phyloP scores from a whole-genome alignment of 2,329 filamentous ascomycete genomes.

The Coniochaeta sp. region DNA sequence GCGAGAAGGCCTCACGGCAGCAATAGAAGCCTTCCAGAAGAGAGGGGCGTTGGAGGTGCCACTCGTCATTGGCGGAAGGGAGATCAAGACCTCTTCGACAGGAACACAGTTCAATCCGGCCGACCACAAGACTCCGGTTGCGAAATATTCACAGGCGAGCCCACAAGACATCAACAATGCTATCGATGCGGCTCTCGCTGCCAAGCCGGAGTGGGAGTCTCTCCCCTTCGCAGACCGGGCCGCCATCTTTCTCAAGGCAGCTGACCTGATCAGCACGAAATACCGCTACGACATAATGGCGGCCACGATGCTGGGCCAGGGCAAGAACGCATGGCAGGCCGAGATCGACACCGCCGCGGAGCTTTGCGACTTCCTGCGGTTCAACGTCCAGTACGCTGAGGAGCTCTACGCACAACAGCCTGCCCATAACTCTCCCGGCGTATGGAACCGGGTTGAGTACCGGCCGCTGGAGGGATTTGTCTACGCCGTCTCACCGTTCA shows the following conservation, averaged over 20 bases:
- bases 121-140: conserved; percentile 67
- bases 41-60: conserved; percentile 70
- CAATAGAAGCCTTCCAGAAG: conserved; percentile 62
- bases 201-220: conserved; percentile 77
- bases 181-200: conserved; percentile 78
- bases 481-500: conserved; percentile 90
- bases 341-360: conserved; percentile 96
- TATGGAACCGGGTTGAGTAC: conserved; percentile 91
- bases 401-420: conserved; percentile 87
- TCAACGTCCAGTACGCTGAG: conserved; percentile 90
- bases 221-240: conserved; percentile 87
- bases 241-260: conserved; percentile 91
- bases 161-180: conserved; percentile 67
- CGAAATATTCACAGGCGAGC: conserved; percentile 78
- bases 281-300: conserved; percentile 98
- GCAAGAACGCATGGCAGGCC: conserved; percentile 99
- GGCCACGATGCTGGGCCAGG: conserved; percentile 89
- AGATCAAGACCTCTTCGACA: conserved; percentile 59
- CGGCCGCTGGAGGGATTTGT: conserved; percentile 90
- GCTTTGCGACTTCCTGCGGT: conserved; percentile 84
- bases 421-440: conserved; percentile 68
- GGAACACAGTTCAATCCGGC: conserved; percentile 75
- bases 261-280: conserved; percentile 82
- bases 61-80: conserved; percentile 73
- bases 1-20: conserved; percentile 66